phyloP scores from a whole-genome alignment of 805 yeast genomes.

The Diddensiella santjacobensis region DNA sequence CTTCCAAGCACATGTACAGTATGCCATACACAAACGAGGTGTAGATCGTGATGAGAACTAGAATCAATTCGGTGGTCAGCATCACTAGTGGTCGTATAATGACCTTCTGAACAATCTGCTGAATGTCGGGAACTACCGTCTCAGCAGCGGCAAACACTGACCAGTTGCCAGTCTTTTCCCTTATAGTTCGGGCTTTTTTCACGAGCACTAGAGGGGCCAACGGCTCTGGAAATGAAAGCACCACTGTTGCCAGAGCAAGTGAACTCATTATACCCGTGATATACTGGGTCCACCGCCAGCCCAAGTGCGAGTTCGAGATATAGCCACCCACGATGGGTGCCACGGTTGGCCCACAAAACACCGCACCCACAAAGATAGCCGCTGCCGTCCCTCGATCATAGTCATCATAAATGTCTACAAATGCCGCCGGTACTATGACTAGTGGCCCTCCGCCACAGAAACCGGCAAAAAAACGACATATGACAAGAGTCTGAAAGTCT shows the following conservation, averaged over 20 bases:
- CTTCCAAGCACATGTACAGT: constrained; percentile 66
- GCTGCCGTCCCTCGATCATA: constrained; percentile 70
- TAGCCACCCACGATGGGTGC: constrained; percentile 80
- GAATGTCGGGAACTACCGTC: constrained; percentile 49
- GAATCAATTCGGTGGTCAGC: constrained; percentile 67
- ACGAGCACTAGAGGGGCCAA: constrained; percentile 68
- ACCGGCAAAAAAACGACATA: constrained; percentile 78
- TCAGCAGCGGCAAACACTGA: constrained; percentile 77
- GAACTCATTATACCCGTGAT: constrained; percentile 60
- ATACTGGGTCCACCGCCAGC: constrained; percentile 84
- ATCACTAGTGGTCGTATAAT: constrained; percentile 64
- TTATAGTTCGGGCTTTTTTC: constrained; percentile 56
- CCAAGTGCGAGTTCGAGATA: constrained; percentile 54
- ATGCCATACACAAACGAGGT: constrained; percentile 79
- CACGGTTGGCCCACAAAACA: constrained; percentile 73
- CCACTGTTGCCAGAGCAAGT: constrained; percentile 38
- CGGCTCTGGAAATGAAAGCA: constrained; percentile 56
- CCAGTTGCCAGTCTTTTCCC: constrained; percentile 75
- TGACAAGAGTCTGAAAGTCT: constrained; percentile 69
- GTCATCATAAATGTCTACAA: constrained; percentile 75
- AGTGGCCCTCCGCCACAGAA: constrained; percentile 79
- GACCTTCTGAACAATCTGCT: constrained; percentile 59
- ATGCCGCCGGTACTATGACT: constrained; percentile 81
- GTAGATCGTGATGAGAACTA: constrained; percentile 64
- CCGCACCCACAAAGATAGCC: constrained; percentile 63